A percentile compares a stretch with the other conserved stretches of the same genome.
Evolutionary conservation across 73 alveolate species (phyloP).

Genomic region (Breviolum minutum): DNA sequence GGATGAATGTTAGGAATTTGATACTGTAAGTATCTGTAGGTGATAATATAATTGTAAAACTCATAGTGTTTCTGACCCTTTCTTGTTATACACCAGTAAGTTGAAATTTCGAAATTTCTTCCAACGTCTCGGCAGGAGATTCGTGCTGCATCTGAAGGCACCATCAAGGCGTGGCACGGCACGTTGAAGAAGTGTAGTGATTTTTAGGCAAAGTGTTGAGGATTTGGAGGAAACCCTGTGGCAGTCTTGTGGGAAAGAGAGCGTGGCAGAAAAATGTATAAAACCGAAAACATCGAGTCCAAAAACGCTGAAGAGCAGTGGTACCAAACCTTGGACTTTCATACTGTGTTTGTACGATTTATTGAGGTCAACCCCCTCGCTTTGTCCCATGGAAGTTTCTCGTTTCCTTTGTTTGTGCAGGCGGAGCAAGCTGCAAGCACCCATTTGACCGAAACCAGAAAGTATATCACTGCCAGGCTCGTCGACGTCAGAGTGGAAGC

Average conservation of each 20-base stretch:
- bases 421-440: slow-evolving; percentile 73
- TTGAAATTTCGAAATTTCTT: neutral
- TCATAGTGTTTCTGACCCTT: neutral
- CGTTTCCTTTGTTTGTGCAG: neutral
- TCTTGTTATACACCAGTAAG: neutral
- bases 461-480: slow-evolving; percentile 56
- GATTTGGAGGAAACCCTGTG: too few relatives aligned
- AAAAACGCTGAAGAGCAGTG: too few relatives aligned
- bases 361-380: too few relatives aligned
- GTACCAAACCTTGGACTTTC: too few relatives aligned
- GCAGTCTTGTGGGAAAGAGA: too few relatives aligned
- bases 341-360: too few relatives aligned
- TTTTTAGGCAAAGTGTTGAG: neutral
- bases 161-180: slow-evolving; percentile 26
- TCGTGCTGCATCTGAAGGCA: slow-evolving; percentile 48
- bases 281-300: too few relatives aligned
- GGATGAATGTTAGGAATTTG: neutral
- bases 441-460: slow-evolving; percentile 45
- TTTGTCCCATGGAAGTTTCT: neutral
- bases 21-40: too few relatives aligned
- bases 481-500: neutral
- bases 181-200: too few relatives aligned
- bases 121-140: slow-evolving; percentile 10
- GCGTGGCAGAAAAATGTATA: too few relatives aligned
- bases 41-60: neutral